These are phyloP conservation scores for Phlebiopsis flavidoalba DNA, from an alignment of 768 basidiomycete genomes.

Conservation along the genomic window DNA sequence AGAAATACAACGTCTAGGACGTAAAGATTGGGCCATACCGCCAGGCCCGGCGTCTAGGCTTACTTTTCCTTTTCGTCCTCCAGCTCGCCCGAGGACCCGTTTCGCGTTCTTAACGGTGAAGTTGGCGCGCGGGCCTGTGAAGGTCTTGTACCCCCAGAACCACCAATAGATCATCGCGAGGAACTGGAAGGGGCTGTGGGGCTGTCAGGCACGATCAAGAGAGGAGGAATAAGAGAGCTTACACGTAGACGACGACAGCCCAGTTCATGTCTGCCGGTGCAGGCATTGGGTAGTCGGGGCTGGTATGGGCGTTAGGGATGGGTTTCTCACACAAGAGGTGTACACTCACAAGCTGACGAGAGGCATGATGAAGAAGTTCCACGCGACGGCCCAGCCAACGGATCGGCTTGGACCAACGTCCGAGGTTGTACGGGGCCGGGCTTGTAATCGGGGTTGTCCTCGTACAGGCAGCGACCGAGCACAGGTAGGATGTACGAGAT, in stretches of 20 bases:
- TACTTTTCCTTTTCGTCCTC: background rate
- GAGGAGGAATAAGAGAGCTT: background rate
- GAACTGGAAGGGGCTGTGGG: constrained; percentile 10
- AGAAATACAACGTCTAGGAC: background rate
- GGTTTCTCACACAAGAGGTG: background rate
- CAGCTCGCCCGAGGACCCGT: background rate
- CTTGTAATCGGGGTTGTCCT: constrained; percentile 14
- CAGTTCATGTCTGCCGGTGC: constrained; percentile 15
- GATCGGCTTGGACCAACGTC: constrained; percentile 13
- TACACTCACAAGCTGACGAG: constrained; percentile 16
- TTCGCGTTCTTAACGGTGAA: background rate
- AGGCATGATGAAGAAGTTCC: constrained; percentile 20
- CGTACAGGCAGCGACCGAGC: constrained; percentile 15
- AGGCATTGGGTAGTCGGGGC: constrained; percentile 14
- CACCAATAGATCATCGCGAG: constrained; percentile 15
- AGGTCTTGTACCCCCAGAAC: constrained; percentile 15
- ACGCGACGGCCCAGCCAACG: constrained; percentile 15
- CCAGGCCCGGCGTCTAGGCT: background rate
- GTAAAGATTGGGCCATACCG: background rate
- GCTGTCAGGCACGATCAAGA: background rate
- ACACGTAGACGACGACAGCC: constrained; percentile 14
- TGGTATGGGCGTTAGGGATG: background rate
- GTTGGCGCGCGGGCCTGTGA: constrained; percentile 13
- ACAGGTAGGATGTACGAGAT: constrained; percentile 15
- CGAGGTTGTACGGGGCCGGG: constrained; percentile 20